Evolutionary conservation across 202 grass and related monocot genomes (phyloP).

Genomic region (Musa balbisiana): DNA sequence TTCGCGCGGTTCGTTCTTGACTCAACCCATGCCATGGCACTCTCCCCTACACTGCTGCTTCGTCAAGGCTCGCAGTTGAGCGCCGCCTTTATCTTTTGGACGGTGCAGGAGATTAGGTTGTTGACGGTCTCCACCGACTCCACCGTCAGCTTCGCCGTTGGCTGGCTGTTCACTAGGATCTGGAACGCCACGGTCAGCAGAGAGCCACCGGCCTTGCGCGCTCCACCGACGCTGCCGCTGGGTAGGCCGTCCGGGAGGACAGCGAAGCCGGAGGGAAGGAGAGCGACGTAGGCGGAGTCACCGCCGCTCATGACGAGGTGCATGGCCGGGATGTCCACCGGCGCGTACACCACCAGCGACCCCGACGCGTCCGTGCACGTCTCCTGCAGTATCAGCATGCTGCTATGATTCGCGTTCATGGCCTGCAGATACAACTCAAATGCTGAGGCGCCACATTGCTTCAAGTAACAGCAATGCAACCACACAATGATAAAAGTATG

Average conservation of each 20-base stretch:
- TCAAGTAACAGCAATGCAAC: background rate
- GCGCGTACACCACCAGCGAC: constrained; percentile 76
- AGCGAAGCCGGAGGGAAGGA: constrained; percentile 70
- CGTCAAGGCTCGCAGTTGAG: constrained; percentile 46
- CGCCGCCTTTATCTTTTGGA: constrained; percentile 74
- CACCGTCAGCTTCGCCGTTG: constrained; percentile 66
- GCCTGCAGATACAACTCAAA: constrained; percentile 27
- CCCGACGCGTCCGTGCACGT: constrained; percentile 60
- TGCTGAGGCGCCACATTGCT: no score
- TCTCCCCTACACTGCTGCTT: no score
- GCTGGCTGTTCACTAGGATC: constrained; percentile 81
- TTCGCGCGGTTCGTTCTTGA: constrained; percentile 94
- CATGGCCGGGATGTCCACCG: constrained; percentile 83
- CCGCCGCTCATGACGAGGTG: constrained; percentile 72
- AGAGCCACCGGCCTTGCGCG: constrained; percentile 27
- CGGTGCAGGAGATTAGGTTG: constrained; percentile 77
- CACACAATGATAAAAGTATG: background rate
- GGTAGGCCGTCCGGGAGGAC: constrained; percentile 40
- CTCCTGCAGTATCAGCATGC: constrained; percentile 93
- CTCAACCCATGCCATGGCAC: constrained; percentile 28
- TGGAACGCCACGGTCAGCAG: constrained; percentile 85
- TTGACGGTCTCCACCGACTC: constrained; percentile 72
- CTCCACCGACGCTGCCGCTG: background rate
- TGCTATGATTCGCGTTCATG: constrained; percentile 43
- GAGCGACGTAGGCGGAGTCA: constrained; percentile 51